Evolutionary conservation across 1,284 basidiomycete species (phyloP).

Genomic region (Rhizoctonia solani): DNA sequence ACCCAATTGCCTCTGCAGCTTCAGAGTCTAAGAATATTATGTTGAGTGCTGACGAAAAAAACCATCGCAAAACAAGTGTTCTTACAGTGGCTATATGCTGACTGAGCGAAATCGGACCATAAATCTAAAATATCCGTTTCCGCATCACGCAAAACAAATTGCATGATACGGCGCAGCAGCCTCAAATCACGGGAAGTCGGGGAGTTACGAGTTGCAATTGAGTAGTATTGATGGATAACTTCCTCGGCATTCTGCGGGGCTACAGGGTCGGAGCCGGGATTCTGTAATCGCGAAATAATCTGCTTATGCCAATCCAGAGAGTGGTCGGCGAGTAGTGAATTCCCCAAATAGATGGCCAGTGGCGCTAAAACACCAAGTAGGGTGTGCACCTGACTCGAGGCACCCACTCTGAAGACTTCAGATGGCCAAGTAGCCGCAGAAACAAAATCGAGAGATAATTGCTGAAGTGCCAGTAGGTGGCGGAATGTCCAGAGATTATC

Average conservation of each 20-base stretch:
- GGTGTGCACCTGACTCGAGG: conserved; percentile 50
- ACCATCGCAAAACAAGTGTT: no score
- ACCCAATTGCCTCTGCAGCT: conserved; percentile 66
- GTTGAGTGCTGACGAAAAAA: no score
- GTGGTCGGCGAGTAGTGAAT: conserved; percentile 23
- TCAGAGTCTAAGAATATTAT: conserved; percentile 58
- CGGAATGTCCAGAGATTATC: conserved; percentile 64
- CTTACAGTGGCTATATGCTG: conserved; percentile 62
- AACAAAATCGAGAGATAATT: conserved; percentile 61
- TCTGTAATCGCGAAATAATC: background rate
- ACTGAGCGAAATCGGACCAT: conserved; percentile 73
- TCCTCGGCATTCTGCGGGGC: background rate
- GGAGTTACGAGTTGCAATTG: conserved; percentile 44
- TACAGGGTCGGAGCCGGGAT: background rate
- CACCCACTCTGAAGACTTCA: conserved; percentile 42
- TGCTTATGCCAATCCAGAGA: conserved; percentile 18
- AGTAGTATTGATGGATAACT: conserved; percentile 34
- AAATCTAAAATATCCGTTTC: conserved; percentile 68
- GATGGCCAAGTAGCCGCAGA: conserved; percentile 22
- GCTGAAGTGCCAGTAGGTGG: conserved; percentile 62
- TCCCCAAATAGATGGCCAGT: conserved; percentile 63
- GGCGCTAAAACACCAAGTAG: conserved; percentile 61
- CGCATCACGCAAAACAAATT: conserved; percentile 62
- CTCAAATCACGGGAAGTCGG: conserved; percentile 49
- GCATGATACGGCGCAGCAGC: conserved; percentile 50